phyloP scores from a whole-genome alignment of 192 early-diverging fungal genomes.

The Entomortierella lignicola region DNA sequence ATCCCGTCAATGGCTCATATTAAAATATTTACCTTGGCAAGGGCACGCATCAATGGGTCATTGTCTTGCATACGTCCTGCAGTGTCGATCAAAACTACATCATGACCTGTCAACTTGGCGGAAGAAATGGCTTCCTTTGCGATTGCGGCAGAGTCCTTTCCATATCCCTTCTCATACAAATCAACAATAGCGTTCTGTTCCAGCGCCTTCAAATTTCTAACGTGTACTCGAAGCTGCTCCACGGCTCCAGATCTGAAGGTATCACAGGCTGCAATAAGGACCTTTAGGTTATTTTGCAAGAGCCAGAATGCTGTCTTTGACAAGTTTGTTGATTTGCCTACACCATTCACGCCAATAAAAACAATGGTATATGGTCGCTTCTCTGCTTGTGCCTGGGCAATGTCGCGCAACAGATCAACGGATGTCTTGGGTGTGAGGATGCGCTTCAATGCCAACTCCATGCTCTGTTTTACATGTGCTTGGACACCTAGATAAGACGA shows the following conservation, averaged over 20 bases:
- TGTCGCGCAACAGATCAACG: constrained; percentile 91
- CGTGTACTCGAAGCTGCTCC: constrained; percentile 94
- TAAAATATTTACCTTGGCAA: constrained; percentile 76
- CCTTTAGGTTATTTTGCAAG: constrained; percentile 88
- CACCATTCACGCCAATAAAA: constrained; percentile 97
- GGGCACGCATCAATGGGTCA: constrained; percentile 95
- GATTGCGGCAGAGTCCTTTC: constrained; percentile 95
- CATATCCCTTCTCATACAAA: constrained; percentile 95
- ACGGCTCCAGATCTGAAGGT: constrained; percentile 97
- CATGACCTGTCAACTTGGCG: constrained; percentile 78
- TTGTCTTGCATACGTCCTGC: constrained; percentile 99
- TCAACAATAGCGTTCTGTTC: constrained; percentile 75
- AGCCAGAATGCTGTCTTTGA: constrained; percentile 97
- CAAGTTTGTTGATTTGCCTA: constrained; percentile 92
- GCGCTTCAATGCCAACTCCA: constrained; percentile 86
- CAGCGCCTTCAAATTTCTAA: constrained; percentile 85
- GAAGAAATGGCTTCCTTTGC: constrained; percentile 90
- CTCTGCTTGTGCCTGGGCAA: constrained; percentile 73
- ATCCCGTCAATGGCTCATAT: background rate
- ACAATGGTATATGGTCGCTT: constrained; percentile 87
- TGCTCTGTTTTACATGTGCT: constrained; percentile 77
- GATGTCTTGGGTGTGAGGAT: constrained; percentile 92
- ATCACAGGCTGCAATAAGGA: constrained; percentile 96
- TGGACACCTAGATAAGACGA: constrained; percentile 61
- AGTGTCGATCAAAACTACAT: constrained; percentile 96